phyloP scores from a whole-genome alignment of 805 yeast genomes.

The Candida dajiaensis region DNA sequence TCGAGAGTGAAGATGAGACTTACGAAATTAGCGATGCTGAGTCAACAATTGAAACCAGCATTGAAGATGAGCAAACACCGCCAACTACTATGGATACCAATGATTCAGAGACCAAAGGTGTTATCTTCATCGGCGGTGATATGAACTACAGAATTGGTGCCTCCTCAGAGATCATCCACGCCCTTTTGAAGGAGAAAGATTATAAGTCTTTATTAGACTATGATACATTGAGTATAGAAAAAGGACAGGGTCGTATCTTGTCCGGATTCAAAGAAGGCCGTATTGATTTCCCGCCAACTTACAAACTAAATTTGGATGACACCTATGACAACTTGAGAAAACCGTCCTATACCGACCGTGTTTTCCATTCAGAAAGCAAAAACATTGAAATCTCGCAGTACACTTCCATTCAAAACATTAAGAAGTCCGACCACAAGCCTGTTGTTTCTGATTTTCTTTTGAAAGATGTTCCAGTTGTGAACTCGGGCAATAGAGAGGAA shows the following conservation, averaged over 20 bases:
- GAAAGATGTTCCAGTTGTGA: slow-evolving; percentile 27
- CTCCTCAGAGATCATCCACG: slow-evolving; percentile 24
- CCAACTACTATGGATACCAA: background rate
- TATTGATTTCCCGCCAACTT: slow-evolving; percentile 49
- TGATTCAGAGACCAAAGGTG: slow-evolving; percentile 4
- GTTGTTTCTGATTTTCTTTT: slow-evolving; percentile 35
- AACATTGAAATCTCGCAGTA: slow-evolving; percentile 24
- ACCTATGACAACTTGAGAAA: slow-evolving; percentile 31
- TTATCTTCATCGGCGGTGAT: slow-evolving; percentile 44
- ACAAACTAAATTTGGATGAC: slow-evolving; percentile 31
- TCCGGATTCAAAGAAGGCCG: slow-evolving; percentile 37
- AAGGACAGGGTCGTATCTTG: slow-evolving; percentile 30
- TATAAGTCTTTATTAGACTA: slow-evolving; percentile 31
- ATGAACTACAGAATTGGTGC: slow-evolving; percentile 43
- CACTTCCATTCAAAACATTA: slow-evolving; percentile 16
- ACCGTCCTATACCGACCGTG: slow-evolving; percentile 59
- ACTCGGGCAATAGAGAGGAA: slow-evolving; percentile 29
- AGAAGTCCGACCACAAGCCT: slow-evolving; percentile 51
- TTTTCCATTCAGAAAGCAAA: slow-evolving; percentile 33
- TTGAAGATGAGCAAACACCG: background rate
- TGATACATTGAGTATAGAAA: slow-evolving; percentile 39
- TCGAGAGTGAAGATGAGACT: slow-evolving; percentile 13
- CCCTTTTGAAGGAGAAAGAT: slow-evolving; percentile 25
- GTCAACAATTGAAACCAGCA: background rate
- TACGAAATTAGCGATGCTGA: background rate